These are phyloP conservation scores for Pyropia haitanensis DNA, from an alignment of 23 red algal species.

Conservation along the genomic window DNA sequence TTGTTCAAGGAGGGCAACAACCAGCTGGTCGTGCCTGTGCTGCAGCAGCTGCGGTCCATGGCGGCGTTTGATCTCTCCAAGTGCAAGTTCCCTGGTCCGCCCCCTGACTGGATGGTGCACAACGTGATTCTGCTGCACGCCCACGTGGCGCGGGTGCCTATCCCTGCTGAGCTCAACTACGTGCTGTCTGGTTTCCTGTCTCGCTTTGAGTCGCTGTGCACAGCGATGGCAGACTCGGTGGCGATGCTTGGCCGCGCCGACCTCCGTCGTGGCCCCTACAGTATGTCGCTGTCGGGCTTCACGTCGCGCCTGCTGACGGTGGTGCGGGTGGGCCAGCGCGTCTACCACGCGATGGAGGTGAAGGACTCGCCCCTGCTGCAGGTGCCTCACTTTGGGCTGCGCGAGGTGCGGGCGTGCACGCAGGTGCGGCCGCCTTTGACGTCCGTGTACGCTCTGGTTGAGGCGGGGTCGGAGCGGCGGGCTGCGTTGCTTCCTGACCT, in stretches of 20 bases:
- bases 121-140: constrained; percentile 46
- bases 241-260: constrained; percentile 44
- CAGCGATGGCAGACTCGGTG: constrained; percentile 51
- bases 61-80: constrained; percentile 27
- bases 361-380: constrained; percentile 78
- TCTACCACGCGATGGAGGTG: constrained; percentile 61
- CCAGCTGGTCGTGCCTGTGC: constrained; percentile 6
- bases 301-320: constrained; percentile 31
- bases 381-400: constrained; percentile 58
- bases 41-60: constrained; percentile 21
- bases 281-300: constrained; percentile 33
- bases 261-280: constrained; percentile 42
- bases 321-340: constrained; percentile 44
- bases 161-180: constrained; percentile 32
- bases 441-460: constrained; percentile 53
- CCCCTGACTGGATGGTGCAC: constrained; percentile 13
- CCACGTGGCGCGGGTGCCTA: constrained; percentile 50
- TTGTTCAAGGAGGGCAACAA: constrained; percentile 44
- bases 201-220: constrained; percentile 31
- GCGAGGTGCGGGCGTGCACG: constrained; percentile 43
- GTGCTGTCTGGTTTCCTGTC: constrained; percentile 28
- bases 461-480: constrained; percentile 34
- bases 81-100: constrained; percentile 11
- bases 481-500: constrained; percentile 61
- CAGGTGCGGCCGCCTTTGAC: constrained; percentile 18